Conservation (phyloP, 2,329 filamentous ascomycete species). For the Xylaria sp. region DNA sequence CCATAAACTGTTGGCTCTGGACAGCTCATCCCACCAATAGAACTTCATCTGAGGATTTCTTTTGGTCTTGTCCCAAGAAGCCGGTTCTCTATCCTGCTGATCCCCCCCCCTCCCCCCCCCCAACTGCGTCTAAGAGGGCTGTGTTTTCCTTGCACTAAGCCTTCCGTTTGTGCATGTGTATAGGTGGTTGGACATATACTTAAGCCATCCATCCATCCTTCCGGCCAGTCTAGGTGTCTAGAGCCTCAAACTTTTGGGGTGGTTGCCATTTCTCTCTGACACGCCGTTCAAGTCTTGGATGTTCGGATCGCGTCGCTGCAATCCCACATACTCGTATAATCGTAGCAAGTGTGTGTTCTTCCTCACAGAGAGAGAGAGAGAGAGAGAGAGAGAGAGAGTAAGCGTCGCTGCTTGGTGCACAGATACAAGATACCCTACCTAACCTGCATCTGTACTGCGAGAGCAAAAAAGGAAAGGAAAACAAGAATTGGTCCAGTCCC, state of each 20-base stretch:
- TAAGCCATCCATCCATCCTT: slow-evolving; percentile 17
- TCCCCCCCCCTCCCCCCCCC: too few relatives aligned
- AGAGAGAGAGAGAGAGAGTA: slow-evolving; percentile 1
- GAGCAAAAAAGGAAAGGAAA: slow-evolving; percentile 24
- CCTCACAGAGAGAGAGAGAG: slow-evolving; percentile 7
- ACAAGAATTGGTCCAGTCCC: slow-evolving; percentile 14
- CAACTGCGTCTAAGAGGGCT: slow-evolving; percentile 26
- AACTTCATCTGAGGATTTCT: slow-evolving; percentile 20
- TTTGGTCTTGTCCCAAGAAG: slow-evolving; percentile 14
- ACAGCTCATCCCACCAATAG: slow-evolving; percentile 20
- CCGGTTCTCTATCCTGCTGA: slow-evolving; percentile 8
- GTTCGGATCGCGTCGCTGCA: slow-evolving; percentile 19
- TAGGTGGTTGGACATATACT: slow-evolving; percentile 32
- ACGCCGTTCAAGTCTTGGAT: slow-evolving; percentile 9
- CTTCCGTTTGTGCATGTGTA: slow-evolving; percentile 34
- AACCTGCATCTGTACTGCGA: slow-evolving; percentile 3
- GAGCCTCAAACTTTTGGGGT: slow-evolving; percentile 4
- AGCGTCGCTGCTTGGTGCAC: slow-evolving; percentile 3
- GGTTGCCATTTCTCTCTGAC: slow-evolving; percentile 9
- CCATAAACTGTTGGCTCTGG: slow-evolving; percentile 25
- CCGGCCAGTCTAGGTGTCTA: slow-evolving; percentile 19
- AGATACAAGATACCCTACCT: slow-evolving; percentile 9
- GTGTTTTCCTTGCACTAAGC: slow-evolving; percentile 28
- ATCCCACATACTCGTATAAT: slow-evolving; percentile 34
- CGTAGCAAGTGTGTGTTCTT: slow-evolving; percentile 33